Percentiles rank a stretch among this genome's conserved stretches.
These are phyloP conservation scores for Diaporthe batatas DNA, from an alignment of 2,329 filamentous ascomycete genomes.

Conservation along the genomic window DNA sequence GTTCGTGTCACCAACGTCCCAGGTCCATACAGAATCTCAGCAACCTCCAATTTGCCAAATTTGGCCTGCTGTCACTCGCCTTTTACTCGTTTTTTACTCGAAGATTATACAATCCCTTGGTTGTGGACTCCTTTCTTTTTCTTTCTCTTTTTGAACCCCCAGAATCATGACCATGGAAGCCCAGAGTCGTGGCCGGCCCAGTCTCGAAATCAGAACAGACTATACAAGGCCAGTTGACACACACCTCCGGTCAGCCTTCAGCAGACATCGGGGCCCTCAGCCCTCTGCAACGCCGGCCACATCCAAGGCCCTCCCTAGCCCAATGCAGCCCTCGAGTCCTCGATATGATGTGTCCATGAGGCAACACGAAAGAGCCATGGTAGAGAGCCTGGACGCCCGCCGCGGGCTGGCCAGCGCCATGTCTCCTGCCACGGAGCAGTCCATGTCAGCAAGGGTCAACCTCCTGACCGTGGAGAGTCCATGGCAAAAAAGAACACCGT, in stretches of 20 bases:
- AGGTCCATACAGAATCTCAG: slow-evolving; percentile 12
- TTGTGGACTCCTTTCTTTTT: background rate
- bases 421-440: slow-evolving; percentile 50
- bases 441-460: slow-evolving; percentile 46
- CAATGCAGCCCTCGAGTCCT: slow-evolving; percentile 50
- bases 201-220: slow-evolving; percentile 52
- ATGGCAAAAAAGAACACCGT: slow-evolving; percentile 29
- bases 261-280: slow-evolving; percentile 46
- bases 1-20: slow-evolving; percentile 7
- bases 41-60: slow-evolving; percentile 7
- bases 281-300: slow-evolving; percentile 50
- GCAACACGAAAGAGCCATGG: slow-evolving; percentile 53
- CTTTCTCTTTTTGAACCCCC: background rate
- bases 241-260: slow-evolving; percentile 45
- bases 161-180: slow-evolving; percentile 48
- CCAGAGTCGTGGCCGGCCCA: slow-evolving; percentile 49
- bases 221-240: slow-evolving; percentile 42
- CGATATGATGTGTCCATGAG: slow-evolving; percentile 52
- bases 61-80: background rate
- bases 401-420: slow-evolving; percentile 44
- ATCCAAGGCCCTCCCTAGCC: slow-evolving; percentile 51
- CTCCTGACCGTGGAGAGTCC: slow-evolving; percentile 47
- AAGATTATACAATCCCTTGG: background rate
- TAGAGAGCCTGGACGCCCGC: slow-evolving; percentile 52
- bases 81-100: background rate